A percentile compares a stretch with the other conserved stretches of the same genome.
These are phyloP conservation scores for Solanum piurae DNA, from an alignment of 257 asterid species.

Conservation along the genomic window DNA sequence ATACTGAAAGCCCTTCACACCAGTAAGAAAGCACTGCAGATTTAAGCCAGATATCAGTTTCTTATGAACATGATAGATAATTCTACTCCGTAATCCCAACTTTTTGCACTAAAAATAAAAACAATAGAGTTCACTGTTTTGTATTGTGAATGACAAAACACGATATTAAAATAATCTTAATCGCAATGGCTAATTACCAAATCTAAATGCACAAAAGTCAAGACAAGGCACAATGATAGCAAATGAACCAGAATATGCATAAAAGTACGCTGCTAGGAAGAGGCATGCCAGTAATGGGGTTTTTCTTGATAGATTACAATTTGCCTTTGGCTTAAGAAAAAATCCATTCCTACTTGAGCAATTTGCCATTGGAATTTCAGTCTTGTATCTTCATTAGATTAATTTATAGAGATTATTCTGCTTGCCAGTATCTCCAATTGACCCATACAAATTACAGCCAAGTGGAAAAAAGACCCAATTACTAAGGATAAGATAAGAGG, in stretches of 20 bases:
- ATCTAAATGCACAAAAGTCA: neutral
- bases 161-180: neutral
- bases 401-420: neutral
- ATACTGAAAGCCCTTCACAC: slow-evolving; percentile 71
- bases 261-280: neutral
- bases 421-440: neutral
- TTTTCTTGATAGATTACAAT: neutral
- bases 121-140: neutral
- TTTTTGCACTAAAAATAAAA: neutral
- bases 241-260: neutral
- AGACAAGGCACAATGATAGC: neutral
- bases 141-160: neutral
- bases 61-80: neutral
- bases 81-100: neutral
- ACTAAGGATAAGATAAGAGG: neutral
- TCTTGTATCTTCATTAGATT: neutral
- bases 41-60: slow-evolving; percentile 1
- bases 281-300: neutral
- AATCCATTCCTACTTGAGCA: neutral
- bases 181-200: neutral
- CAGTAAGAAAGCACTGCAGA: slow-evolving; percentile 71
- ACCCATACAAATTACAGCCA: neutral
- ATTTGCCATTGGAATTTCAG: neutral
- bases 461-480: neutral
- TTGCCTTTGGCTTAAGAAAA: neutral